Base-by-base conservation (phyloP, 2,329 filamentous ascomycete genomes). In the Botryosphaeria dothidea region DNA sequence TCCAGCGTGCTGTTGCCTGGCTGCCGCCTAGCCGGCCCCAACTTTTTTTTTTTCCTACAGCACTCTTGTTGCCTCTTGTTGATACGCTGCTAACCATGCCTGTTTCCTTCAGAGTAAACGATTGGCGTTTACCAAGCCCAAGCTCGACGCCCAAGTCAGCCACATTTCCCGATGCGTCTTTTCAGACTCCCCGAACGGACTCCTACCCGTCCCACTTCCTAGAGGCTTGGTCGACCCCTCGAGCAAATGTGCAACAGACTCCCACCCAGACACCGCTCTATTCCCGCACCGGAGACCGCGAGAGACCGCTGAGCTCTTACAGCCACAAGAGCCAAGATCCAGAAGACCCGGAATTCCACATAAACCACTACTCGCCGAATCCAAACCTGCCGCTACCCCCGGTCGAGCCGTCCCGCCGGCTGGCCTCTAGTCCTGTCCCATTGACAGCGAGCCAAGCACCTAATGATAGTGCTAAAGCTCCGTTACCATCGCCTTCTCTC, bases 361-460 rank as follows among this genome's bases (percentile, higher is more conserved):
- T 83, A 70, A 87, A 86, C 69, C 84, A 89, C 73, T 84, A 86
- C 70, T 85, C 85, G 48, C 79, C 84, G 48, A 82, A 82, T 70
- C 78, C 81, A 17, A 84, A 79, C 71, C 75, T 86, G 62, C 80
- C 82, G 64, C 76, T 89, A 64, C 85, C 87, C 66, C 84, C 86
- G 34, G 86, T 89, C 71, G 85, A 88, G 69, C 84, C 84, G 36
- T 83, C 86, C 67, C 81, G 81, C 71, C 83, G 84, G 69, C 75
- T 90, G 48, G 81, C 81, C 15, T 89, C 87, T 17, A 88, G 88
- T 60, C 84, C 86, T 36, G 81, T 77, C 36, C 78, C 81, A 54
- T 76, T 79, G 64, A 25, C 38, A 31, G 23, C 51, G 13, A 36
- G 19, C 17, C 49, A 51, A 9, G 31, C 29, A 23, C 31, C 66